A percentile compares a stretch with the other conserved stretches of the same genome.
These are phyloP conservation scores for Ostreobium quekettii DNA, from an alignment of 139 green algal genomes.

Conservation along the genomic window DNA sequence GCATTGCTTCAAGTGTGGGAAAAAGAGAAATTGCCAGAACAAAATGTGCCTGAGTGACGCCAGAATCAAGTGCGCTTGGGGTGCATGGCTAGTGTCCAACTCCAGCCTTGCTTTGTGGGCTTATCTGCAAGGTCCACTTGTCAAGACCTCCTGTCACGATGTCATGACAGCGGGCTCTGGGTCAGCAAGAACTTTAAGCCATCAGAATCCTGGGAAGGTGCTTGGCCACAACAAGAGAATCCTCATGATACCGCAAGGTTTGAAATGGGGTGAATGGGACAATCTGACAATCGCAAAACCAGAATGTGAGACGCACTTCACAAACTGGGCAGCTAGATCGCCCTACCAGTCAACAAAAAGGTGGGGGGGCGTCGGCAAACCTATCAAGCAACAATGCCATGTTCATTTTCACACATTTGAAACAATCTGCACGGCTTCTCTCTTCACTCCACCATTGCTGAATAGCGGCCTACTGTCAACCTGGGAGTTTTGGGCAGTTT, in stretches of 20 bases:
- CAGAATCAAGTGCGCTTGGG: too few relatives aligned
- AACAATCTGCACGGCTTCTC: too few relatives aligned
- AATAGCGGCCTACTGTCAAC: too few relatives aligned
- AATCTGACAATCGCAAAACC: slow-evolving; percentile 17
- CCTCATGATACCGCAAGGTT: slow-evolving; percentile 37
- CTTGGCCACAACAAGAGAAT: slow-evolving; percentile 39
- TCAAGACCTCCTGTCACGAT: slow-evolving; percentile 30
- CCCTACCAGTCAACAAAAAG: slow-evolving; percentile 14
- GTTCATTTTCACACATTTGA: too few relatives aligned
- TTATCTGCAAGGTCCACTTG: slow-evolving; percentile 7
- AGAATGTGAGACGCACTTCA: slow-evolving; percentile 40
- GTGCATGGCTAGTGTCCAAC: too few relatives aligned
- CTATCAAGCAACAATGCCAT: not conserved
- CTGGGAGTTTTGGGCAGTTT: too few relatives aligned
- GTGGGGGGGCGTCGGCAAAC: not conserved
- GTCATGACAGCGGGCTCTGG: slow-evolving; percentile 33
- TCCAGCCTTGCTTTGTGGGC: too few relatives aligned
- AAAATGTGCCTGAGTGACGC: too few relatives aligned
- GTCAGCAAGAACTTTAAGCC: slow-evolving; percentile 20
- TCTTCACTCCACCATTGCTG: too few relatives aligned
- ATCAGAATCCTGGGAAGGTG: slow-evolving; percentile 7
- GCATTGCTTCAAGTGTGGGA: too few relatives aligned
- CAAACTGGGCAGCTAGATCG: slow-evolving; percentile 26
- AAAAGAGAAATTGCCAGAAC: too few relatives aligned
- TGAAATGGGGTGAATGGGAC: slow-evolving; percentile 22